Base-by-base conservation (phyloP, 768 basidiomycete species). In the Sarcodon aspratus region DNA sequence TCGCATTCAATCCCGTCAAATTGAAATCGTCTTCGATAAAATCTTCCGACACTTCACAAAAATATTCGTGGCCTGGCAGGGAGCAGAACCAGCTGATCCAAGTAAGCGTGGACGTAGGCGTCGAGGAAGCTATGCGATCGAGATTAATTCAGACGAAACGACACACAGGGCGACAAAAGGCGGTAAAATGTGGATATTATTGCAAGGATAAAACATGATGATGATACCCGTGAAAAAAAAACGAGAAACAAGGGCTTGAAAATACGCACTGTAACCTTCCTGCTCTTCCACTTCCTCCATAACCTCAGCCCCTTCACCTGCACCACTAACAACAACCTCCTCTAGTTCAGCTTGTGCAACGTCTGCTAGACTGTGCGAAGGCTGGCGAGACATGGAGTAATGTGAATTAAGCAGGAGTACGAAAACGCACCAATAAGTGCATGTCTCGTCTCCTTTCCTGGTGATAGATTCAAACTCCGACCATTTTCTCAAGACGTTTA, bases 1-100 rank as follows among this genome's bases (percentile, higher is more conserved):
- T 82, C 33, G 78, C 77, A 61, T 93, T 95, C 63, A 99, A 68
- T 6, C 96, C 96, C 6, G 96, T 99, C 36, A 99, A 73, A 69
- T 99, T 99, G 72, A 99, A 99, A 62, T 98, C 91, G 68, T 99
- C 96, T 64, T 98, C 92, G 64, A 99, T 98, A 66, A 98, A 99
- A 63, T 99, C 96, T 63, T 96, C 94, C 50, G 90, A 84, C 44
- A 97, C 94, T 69, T 96, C 94, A 66, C 91, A 94, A 63, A 96
- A 97, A 71, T 96, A 97, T 67, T 97, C 94, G 66, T 97, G 94
- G 38, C 89, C 89, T 9, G 91, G 91, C 46, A 95, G 70, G 36
- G 90, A 90, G 64, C 91, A 94, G 69, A 93, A 95, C 91, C 91
- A 93, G 59, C 82, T 87, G 61, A 94, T 94, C 91, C 91, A 95